phyloP scores from a whole-genome alignment of 2,329 filamentous ascomycete genomes.

The Calonectria hawksworthii region DNA sequence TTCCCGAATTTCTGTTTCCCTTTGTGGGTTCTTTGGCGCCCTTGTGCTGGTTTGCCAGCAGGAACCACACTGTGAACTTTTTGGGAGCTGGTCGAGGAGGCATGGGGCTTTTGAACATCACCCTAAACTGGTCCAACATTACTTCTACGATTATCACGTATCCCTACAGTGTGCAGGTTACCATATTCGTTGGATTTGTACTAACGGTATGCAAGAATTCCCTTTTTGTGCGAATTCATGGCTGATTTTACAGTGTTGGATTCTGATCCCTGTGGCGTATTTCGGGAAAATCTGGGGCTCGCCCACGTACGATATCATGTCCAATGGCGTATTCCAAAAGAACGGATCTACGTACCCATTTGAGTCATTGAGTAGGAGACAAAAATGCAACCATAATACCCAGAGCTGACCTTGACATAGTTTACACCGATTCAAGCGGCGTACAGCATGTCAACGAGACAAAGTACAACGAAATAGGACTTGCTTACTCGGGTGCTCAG shows the following conservation, averaged over 20 bases:
- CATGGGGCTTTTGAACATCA: constrained; percentile 72
- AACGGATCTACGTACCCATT: constrained; percentile 14
- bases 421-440: constrained; percentile 41
- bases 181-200: constrained; percentile 68
- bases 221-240: background rate
- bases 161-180: constrained; percentile 71
- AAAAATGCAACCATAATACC: no score
- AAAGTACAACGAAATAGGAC: constrained; percentile 62
- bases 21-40: constrained; percentile 72
- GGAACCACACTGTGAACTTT: constrained; percentile 71
- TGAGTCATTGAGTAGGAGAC: constrained; percentile 44
- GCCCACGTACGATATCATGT: constrained; percentile 67
- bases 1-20: constrained; percentile 72
- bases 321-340: constrained; percentile 64
- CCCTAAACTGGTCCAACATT: constrained; percentile 73
- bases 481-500: constrained; percentile 70
- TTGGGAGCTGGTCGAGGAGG: constrained; percentile 72
- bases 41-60: constrained; percentile 74
- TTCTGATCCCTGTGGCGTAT: constrained; percentile 70
- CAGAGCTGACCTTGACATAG: background rate
- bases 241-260: constrained; percentile 60
- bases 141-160: constrained; percentile 64
- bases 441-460: constrained; percentile 63
- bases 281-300: constrained; percentile 68
- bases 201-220: constrained; percentile 48